Conservation (phyloP, 202 grass and related monocot genomes). For the Zizania palustris region DNA sequence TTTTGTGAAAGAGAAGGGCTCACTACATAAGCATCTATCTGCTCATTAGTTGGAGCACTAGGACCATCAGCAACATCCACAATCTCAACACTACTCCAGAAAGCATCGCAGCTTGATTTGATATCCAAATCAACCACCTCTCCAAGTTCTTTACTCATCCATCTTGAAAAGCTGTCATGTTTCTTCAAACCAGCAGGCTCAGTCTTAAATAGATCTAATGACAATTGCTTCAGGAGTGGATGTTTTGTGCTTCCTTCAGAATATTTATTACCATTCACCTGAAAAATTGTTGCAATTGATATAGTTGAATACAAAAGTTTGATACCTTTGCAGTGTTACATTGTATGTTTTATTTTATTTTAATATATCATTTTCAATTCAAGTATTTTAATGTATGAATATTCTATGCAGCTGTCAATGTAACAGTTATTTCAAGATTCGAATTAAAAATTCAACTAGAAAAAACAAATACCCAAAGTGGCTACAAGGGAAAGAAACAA, state of each 20-base stretch:
- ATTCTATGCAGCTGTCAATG: background rate
- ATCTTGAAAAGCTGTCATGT: constrained; percentile 79
- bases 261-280: constrained; percentile 40
- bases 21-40: constrained; percentile 58
- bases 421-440: constrained; percentile 22
- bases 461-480: background rate
- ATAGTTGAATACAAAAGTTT: background rate
- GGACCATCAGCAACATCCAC: constrained; percentile 49
- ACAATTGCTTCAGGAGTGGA: constrained; percentile 53
- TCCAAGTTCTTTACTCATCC: constrained; percentile 77
- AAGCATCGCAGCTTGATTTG: constrained; percentile 52
- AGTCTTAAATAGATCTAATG: constrained; percentile 57
- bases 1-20: constrained; percentile 78
- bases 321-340: background rate
- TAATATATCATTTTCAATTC: constrained; percentile 20
- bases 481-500: background rate
- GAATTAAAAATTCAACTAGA: background rate
- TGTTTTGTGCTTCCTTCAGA: constrained; percentile 41
- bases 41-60: constrained; percentile 54
- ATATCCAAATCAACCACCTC: constrained; percentile 67
- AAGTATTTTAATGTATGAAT: constrained; percentile 7
- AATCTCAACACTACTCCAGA: constrained; percentile 55
- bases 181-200: constrained; percentile 60
- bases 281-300: constrained; percentile 32
- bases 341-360: constrained; percentile 4